Percentiles rank a stretch among this genome's conserved stretches.
These are phyloP conservation scores for Benincasa hispida DNA, from an alignment of 306 rosid species.

Conservation along the genomic window DNA sequence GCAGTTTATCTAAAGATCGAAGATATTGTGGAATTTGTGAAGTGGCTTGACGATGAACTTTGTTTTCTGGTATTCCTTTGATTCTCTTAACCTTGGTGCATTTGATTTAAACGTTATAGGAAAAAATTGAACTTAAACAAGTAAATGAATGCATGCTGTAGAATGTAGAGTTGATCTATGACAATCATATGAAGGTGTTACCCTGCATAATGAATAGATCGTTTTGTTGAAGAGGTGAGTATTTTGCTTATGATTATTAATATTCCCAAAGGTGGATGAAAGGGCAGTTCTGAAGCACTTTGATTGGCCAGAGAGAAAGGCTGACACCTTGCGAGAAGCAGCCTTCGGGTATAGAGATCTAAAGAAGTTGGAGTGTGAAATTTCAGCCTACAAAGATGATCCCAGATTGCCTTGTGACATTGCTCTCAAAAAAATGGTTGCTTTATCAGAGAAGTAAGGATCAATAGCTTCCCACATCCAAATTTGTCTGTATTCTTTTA, in stretches of 20 bases:
- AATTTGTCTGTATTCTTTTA: neutral
- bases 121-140: neutral
- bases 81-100: neutral
- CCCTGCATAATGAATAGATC: neutral
- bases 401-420: conserved; percentile 60
- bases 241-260: neutral
- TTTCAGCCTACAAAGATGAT: conserved; percentile 72
- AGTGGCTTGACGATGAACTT: conserved; percentile 97
- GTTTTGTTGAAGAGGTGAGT: neutral
- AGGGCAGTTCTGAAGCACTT: conserved; percentile 96
- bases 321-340: conserved; percentile 91
- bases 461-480: neutral
- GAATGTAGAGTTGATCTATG: neutral
- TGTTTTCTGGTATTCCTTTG: conserved; percentile 79
- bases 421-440: conserved; percentile 85
- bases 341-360: conserved; percentile 84
- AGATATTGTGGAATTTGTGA: conserved; percentile 89
- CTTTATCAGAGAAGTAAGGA: conserved; percentile 74
- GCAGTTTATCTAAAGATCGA: conserved; percentile 79
- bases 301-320: conserved; percentile 97
- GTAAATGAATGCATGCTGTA: neutral
- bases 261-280: conserved; percentile 67
- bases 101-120: neutral
- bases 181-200: neutral
- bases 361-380: conserved; percentile 74